phyloP scores from a whole-genome alignment of 2,329 filamentous ascomycete genomes.

The Didymella glomerata region DNA sequence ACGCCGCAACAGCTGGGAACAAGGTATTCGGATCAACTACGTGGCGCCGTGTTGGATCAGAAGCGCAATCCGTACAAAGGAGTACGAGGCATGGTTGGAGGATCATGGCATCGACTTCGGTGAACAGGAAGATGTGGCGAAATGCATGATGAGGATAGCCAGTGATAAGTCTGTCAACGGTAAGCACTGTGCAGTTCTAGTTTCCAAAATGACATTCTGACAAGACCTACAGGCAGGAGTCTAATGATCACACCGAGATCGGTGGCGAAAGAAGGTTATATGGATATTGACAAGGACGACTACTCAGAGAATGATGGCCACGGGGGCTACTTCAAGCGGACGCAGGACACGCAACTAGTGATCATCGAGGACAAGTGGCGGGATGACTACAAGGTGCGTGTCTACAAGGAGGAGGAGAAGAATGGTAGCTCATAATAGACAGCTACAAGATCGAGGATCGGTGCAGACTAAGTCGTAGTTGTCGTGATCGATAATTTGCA shows the following conservation, averaged over 20 bases:
- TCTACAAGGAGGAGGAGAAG: slow-evolving; percentile 41
- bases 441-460: neutral
- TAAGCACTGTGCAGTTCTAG: slow-evolving; percentile 35
- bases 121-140: slow-evolving; percentile 43
- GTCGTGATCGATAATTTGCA: neutral
- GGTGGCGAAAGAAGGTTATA: neutral
- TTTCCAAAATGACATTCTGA: neutral
- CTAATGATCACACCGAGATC: neutral
- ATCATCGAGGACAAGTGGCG: slow-evolving; percentile 56
- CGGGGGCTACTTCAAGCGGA: slow-evolving; percentile 49
- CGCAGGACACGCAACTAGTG: slow-evolving; percentile 52
- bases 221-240: neutral
- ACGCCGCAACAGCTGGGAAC: slow-evolving; percentile 26
- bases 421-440: slow-evolving; percentile 4
- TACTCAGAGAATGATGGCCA: slow-evolving; percentile 19
- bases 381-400: slow-evolving; percentile 49
- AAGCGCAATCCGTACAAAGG: neutral
- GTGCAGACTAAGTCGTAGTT: neutral
- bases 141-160: slow-evolving; percentile 48
- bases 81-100: slow-evolving; percentile 28
- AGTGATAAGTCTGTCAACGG: slow-evolving; percentile 33
- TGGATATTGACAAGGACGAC: neutral
- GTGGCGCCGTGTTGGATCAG: slow-evolving; percentile 22
- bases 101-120: slow-evolving; percentile 54
- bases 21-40: slow-evolving; percentile 31